These are phyloP conservation scores for Aciculosporium take DNA, from an alignment of 2,329 filamentous ascomycete genomes.

Conservation along the genomic window DNA sequence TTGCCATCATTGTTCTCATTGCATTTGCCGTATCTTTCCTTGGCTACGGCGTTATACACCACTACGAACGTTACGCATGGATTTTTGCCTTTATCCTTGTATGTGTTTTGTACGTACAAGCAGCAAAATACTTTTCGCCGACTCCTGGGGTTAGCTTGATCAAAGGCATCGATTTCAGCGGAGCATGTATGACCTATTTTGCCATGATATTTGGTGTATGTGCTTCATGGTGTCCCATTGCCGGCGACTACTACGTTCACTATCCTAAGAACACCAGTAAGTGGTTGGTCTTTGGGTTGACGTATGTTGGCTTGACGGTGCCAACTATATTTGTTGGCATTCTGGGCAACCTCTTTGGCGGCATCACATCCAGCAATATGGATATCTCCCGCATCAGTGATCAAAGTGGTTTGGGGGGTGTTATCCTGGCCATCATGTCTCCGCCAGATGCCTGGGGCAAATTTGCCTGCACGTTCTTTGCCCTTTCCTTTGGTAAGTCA, in stretches of 20 bases:
- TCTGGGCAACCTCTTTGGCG: conserved; percentile 7
- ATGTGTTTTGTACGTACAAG: conserved; percentile 10
- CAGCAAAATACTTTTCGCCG: conserved; percentile 7
- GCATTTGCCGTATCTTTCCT: conserved; percentile 12
- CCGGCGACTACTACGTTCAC: conserved; percentile 9
- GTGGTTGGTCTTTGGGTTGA: conserved; percentile 9
- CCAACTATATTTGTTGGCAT: conserved; percentile 9
- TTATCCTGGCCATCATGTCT: conserved; percentile 5
- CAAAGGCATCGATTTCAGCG: conserved; percentile 5
- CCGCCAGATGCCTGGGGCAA: conserved; percentile 4
- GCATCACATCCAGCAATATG: conserved; percentile 2
- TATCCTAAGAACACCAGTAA: conserved; percentile 8
- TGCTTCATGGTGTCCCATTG: conserved; percentile 7
- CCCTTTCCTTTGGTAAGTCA: conserved; percentile 4
- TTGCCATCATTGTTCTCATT: conserved; percentile 10
- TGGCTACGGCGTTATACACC: conserved; percentile 11
- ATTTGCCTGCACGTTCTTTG: conserved; percentile 4
- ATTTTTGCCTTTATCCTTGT: conserved; percentile 10
- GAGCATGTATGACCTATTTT: conserved; percentile 9
- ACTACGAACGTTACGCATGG: conserved; percentile 12
- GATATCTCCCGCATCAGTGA: not conserved
- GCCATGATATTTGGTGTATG: conserved; percentile 10
- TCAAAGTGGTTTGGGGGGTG: not conserved
- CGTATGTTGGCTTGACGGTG: conserved; percentile 7
- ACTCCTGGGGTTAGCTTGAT: not conserved